Percentiles rank a stretch among this genome's conserved stretches.
phyloP scores from a whole-genome alignment of 352 stramenopile species.

The Pythium brassicae region DNA sequence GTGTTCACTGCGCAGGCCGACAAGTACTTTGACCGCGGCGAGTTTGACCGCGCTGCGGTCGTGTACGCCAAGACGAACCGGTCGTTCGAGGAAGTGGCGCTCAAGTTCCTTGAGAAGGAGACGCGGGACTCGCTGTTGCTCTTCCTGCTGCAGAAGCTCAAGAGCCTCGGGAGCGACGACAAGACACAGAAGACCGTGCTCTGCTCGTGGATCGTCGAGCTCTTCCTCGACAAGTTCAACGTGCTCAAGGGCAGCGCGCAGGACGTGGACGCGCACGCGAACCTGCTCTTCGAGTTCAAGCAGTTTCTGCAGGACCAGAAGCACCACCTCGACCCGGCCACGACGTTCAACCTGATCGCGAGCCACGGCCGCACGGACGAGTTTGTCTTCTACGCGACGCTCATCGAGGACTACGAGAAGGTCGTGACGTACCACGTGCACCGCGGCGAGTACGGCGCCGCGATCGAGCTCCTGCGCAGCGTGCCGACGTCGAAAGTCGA shows the following conservation, averaged over 20 bases:
- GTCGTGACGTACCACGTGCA: constrained; percentile 92
- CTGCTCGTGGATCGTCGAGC: constrained; percentile 91
- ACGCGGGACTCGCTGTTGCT: constrained; percentile 77
- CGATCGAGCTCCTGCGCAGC: constrained; percentile 85
- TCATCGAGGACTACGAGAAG: constrained; percentile 94
- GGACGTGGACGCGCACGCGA: constrained; percentile 82
- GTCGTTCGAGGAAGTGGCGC: constrained; percentile 89
- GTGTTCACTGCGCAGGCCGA: constrained; percentile 89
- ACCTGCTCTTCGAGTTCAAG: constrained; percentile 89
- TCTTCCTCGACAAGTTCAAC: constrained; percentile 92
- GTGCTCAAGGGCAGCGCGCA: constrained; percentile 76
- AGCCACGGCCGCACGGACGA: constrained; percentile 91
- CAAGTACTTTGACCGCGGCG: constrained; percentile 82
- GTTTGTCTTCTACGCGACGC: constrained; percentile 88
- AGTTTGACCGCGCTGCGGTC: constrained; percentile 82
- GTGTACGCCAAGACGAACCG: constrained; percentile 88
- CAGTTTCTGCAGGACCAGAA: constrained; percentile 90
- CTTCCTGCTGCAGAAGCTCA: constrained; percentile 89
- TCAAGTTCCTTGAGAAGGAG: constrained; percentile 89
- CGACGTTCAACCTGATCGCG: constrained; percentile 90
- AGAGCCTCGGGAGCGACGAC: constrained; percentile 67
- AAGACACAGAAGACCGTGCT: constrained; percentile 92
- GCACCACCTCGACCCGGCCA: constrained; percentile 79
- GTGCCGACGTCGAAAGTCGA: constrained; percentile 90
- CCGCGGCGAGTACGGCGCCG: constrained; percentile 83